phyloP scores from a whole-genome alignment of 371 early-diverging fungal species.

The Mortierella sp. region DNA sequence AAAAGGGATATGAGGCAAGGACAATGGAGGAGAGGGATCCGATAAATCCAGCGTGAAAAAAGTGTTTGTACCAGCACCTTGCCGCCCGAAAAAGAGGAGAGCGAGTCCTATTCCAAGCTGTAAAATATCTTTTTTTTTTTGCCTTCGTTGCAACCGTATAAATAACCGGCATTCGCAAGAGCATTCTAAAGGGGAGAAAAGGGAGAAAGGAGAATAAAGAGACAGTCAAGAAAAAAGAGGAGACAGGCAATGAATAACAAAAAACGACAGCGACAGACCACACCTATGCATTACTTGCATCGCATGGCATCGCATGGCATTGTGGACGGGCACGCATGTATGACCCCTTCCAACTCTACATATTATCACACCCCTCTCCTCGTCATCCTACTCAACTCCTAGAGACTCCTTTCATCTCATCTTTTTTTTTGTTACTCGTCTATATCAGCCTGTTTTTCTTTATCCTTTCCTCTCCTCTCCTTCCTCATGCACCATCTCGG shows the following conservation, averaged over 20 bases:
- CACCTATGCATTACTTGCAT: background rate
- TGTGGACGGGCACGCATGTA: background rate
- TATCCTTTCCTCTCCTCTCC: background rate
- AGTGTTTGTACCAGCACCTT: no score
- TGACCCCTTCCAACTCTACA: background rate
- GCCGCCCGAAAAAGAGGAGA: no score
- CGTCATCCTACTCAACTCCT: background rate
- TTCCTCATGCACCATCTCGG: background rate
- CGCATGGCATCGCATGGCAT: background rate
- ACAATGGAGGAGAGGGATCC: no score
- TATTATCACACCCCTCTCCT: background rate
- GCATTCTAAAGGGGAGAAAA: background rate
- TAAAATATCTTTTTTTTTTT: background rate
- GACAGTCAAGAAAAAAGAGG: no score
- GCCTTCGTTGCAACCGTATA: background rate
- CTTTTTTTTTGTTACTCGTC: background rate
- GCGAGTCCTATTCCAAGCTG: no score
- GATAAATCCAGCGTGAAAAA: no score
- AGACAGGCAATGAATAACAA: background rate
- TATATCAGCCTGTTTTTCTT: background rate
- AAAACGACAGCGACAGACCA: background rate
- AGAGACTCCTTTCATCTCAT: background rate
- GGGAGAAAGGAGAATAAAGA: slow-evolving; percentile 1
- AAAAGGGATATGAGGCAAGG: no score
- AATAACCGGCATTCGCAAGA: background rate